Evolutionary conservation across 2,329 filamentous ascomycete species (phyloP).

Genomic region (Xylariaceae sp.): DNA sequence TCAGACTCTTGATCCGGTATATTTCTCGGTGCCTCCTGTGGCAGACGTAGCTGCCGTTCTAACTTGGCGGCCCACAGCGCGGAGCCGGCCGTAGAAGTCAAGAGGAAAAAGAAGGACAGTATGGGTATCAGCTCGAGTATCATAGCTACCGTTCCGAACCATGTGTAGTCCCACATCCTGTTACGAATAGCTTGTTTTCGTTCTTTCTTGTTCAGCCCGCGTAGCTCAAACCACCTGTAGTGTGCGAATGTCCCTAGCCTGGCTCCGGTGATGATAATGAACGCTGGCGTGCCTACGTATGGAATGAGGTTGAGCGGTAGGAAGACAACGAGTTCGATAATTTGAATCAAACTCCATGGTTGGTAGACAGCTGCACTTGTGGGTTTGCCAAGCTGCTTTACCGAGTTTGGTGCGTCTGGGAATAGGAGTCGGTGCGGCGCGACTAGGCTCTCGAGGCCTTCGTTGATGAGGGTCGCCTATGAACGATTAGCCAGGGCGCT

Average conservation of each 20-base stretch:
- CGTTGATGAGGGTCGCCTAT: constrained; percentile 75
- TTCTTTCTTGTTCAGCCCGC: constrained; percentile 75
- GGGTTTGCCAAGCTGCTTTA: constrained; percentile 83
- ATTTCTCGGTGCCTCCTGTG: constrained; percentile 19
- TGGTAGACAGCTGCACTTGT: constrained; percentile 78
- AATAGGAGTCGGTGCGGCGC: constrained; percentile 69
- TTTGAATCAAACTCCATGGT: constrained; percentile 90
- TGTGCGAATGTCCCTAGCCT: constrained; percentile 87
- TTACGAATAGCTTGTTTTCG: constrained; percentile 71
- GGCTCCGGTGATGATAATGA: constrained; percentile 86
- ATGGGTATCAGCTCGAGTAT: constrained; percentile 86
- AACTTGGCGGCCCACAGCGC: constrained; percentile 85
- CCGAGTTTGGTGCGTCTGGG: constrained; percentile 71
- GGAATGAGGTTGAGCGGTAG: constrained; percentile 89
- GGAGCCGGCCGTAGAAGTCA: constrained; percentile 84
- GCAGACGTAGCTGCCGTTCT: constrained; percentile 60
- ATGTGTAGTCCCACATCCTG: constrained; percentile 82
- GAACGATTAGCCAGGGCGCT: constrained; percentile 18
- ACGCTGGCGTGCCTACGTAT: constrained; percentile 80
- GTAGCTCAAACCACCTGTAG: constrained; percentile 86
- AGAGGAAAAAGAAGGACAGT: constrained; percentile 90
- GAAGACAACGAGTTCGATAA: constrained; percentile 79
- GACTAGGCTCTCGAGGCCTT: constrained; percentile 73
- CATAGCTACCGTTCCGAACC: constrained; percentile 89
- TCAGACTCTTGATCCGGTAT: constrained; percentile 35